Evolutionary conservation across 805 yeast species (phyloP).

Genomic region (Saturnispora diversa): DNA sequence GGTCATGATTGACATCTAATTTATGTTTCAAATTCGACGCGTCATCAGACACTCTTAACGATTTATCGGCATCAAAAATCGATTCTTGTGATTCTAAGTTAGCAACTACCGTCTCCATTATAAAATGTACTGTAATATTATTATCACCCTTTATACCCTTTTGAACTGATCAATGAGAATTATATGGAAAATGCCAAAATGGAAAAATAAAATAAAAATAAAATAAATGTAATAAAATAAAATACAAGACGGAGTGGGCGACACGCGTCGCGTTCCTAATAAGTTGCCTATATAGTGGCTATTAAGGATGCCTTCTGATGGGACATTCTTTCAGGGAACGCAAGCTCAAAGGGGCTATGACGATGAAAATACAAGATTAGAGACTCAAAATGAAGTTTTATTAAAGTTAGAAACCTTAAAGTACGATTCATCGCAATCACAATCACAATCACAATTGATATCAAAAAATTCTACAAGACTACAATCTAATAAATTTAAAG

Average conservation of each 20-base stretch:
- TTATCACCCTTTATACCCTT: too few relatives aligned
- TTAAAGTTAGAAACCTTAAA: neutral
- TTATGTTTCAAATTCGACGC: neutral
- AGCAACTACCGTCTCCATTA: too few relatives aligned
- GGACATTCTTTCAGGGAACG: constrained; percentile 1
- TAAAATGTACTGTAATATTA: too few relatives aligned
- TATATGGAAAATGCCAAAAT: too few relatives aligned
- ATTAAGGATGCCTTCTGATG: neutral
- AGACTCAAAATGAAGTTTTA: neutral
- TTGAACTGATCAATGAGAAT: too few relatives aligned
- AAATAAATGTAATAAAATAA: too few relatives aligned
- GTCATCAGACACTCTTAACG: too few relatives aligned
- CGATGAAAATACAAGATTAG: neutral
- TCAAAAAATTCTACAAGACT: neutral
- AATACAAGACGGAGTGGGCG: too few relatives aligned
- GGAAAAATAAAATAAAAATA: too few relatives aligned
- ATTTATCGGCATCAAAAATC: neutral
- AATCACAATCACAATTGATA: neutral
- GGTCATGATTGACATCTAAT: neutral
- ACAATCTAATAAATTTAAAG: neutral
- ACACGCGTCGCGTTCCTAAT: constrained; percentile 5
- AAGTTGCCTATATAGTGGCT: neutral
- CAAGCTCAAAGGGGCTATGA: constrained; percentile 8
- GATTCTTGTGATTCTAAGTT: neutral
- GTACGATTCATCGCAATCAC: neutral